Percentiles rank a stretch among this genome's conserved stretches.
Evolutionary conservation across 495 filamentous ascomycete species (phyloP).

Genomic region (Penicillium pulvis): DNA sequence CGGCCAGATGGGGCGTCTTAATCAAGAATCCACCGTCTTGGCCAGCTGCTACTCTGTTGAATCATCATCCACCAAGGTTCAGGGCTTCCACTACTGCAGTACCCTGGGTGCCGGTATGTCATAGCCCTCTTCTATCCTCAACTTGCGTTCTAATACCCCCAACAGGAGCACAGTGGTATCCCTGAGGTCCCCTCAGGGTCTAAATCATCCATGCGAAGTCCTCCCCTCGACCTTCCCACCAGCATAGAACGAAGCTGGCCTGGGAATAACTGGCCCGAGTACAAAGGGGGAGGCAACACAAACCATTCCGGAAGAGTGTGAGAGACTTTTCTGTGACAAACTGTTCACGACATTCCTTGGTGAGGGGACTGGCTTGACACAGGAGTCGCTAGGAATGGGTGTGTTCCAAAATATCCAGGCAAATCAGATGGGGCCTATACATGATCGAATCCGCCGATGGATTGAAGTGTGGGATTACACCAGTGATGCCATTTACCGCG

Average conservation of each 20-base stretch:
- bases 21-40: slow-evolving; percentile 64
- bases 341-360: slow-evolving; percentile 90
- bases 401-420: slow-evolving; percentile 45
- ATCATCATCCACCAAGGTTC: slow-evolving; percentile 54
- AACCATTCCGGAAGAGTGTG: slow-evolving; percentile 98
- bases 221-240: slow-evolving; percentile 74
- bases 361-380: slow-evolving; percentile 73
- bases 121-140: background rate
- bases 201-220: slow-evolving; percentile 76
- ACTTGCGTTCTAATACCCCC: slow-evolving; percentile 7
- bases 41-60: slow-evolving; percentile 82
- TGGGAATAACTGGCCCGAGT: slow-evolving; percentile 41
- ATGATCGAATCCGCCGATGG: slow-evolving; percentile 53
- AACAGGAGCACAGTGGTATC: slow-evolving; percentile 89
- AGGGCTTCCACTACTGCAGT: slow-evolving; percentile 94
- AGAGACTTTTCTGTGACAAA: slow-evolving; percentile 98
- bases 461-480: slow-evolving; percentile 90
- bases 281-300: slow-evolving; percentile 88
- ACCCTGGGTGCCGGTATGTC: slow-evolving; percentile 71
- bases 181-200: slow-evolving; percentile 90
- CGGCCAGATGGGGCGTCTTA: slow-evolving; percentile 57
- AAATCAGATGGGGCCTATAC: slow-evolving; percentile 25
- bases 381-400: slow-evolving; percentile 79
- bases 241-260: slow-evolving; percentile 57
- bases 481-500: slow-evolving; percentile 78